Percentiles rank a stretch among this genome's conserved stretches.
phyloP scores from a whole-genome alignment of 371 early-diverging fungal genomes.

The Syncephalastrum sp. region DNA sequence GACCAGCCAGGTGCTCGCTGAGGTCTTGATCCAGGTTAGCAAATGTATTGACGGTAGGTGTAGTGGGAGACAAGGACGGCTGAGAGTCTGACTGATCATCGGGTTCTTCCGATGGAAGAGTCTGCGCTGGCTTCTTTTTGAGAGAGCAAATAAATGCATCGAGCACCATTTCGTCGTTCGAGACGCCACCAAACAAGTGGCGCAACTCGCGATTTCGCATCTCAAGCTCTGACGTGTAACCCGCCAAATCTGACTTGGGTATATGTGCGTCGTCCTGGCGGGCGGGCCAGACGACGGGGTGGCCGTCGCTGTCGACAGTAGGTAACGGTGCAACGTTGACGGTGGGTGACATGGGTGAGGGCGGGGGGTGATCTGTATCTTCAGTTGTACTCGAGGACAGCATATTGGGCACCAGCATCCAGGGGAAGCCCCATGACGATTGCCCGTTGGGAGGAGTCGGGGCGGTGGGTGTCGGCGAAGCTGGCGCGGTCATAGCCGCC shows the following conservation, averaged over 20 bases:
- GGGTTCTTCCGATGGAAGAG: neutral
- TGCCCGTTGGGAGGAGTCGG: constrained; percentile 6
- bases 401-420: constrained; percentile 44
- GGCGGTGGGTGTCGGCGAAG: constrained; percentile 6
- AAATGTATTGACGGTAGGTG: constrained; percentile 18
- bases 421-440: constrained; percentile 49
- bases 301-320: constrained; percentile 25
- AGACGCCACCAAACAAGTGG: constrained; percentile 40
- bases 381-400: constrained; percentile 8
- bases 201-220: constrained; percentile 35
- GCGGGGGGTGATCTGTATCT: constrained; percentile 3
- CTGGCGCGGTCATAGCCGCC: constrained; percentile 11
- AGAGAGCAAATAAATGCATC: constrained; percentile 38
- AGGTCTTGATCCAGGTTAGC: constrained; percentile 32
- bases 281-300: constrained; percentile 45
- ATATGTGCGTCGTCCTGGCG: constrained; percentile 25
- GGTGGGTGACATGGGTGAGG: constrained; percentile 14
- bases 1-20: constrained; percentile 23
- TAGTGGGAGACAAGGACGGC: constrained; percentile 16
- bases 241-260: constrained; percentile 30
- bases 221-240: constrained; percentile 34
- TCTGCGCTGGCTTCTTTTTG: constrained; percentile 31
- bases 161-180: constrained; percentile 36
- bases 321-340: neutral
- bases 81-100: constrained; percentile 9